phyloP scores from a whole-genome alignment of 768 basidiomycete genomes.

The Lactarius tabidus region DNA sequence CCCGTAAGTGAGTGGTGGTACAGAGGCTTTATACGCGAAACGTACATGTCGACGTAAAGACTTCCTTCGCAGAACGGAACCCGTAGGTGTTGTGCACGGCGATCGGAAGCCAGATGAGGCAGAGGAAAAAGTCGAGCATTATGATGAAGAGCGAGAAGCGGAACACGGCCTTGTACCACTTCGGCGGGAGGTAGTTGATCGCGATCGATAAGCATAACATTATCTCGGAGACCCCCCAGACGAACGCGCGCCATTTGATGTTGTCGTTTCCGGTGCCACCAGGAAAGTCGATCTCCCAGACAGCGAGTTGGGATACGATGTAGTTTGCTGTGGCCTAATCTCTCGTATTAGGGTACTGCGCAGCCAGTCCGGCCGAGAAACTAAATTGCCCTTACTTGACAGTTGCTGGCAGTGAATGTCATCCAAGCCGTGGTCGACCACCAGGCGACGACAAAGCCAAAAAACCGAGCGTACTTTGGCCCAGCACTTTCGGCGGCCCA shows the following conservation, averaged over 20 bases:
- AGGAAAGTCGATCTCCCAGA: conserved; percentile 80
- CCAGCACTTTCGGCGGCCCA: conserved; percentile 95
- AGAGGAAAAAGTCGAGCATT: conserved; percentile 84
- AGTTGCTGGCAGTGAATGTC: conserved; percentile 86
- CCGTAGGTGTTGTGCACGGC: conserved; percentile 88
- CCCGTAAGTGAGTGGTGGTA: neutral
- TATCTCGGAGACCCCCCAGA: conserved; percentile 79
- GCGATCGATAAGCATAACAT: conserved; percentile 67
- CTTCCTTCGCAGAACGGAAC: conserved; percentile 77
- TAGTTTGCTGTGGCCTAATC: conserved; percentile 82
- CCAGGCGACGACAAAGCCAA: conserved; percentile 89
- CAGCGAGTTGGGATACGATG: conserved; percentile 75
- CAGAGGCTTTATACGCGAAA: neutral
- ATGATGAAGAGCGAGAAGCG: conserved; percentile 68
- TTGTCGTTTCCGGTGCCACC: conserved; percentile 69
- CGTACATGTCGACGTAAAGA: conserved; percentile 78
- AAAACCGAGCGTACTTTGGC: conserved; percentile 77
- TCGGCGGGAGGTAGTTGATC: conserved; percentile 83
- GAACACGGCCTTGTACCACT: conserved; percentile 71
- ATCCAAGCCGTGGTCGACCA: conserved; percentile 97
- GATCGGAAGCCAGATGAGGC: conserved; percentile 89
- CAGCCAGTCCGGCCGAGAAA: neutral
- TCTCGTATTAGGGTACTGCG: neutral
- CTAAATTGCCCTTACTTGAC: conserved; percentile 53
- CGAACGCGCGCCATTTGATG: conserved; percentile 80